phyloP scores from a whole-genome alignment of 2,329 filamentous ascomycete genomes.

The Alternaria panax region DNA sequence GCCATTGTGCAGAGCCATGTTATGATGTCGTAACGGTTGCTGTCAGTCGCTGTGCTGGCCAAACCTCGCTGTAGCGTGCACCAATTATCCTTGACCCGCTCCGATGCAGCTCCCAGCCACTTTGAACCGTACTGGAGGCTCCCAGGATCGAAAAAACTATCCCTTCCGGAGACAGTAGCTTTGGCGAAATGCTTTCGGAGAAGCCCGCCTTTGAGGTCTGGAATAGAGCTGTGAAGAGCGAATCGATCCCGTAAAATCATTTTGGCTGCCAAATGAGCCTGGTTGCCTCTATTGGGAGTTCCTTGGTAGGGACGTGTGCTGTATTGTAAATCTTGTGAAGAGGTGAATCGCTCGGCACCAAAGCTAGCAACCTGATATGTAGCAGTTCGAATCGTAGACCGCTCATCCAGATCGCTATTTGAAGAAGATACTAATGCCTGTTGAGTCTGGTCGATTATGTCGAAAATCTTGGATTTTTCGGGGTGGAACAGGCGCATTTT shows the following conservation, averaged over 20 bases:
- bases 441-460: conserved; percentile 1
- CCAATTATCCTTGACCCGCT: conserved; percentile 24
- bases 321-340: conserved; percentile 33
- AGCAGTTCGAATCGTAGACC: conserved; percentile 41
- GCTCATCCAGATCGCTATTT: conserved; percentile 27
- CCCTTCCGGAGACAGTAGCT: conserved; percentile 9
- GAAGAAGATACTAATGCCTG: conserved; percentile 5
- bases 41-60: neutral
- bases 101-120: conserved; percentile 27
- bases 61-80: conserved; percentile 33
- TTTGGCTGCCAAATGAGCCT: conserved; percentile 20
- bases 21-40: conserved; percentile 27
- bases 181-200: conserved; percentile 15
- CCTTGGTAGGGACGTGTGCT: conserved; percentile 15
- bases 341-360: conserved; percentile 41
- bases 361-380: conserved; percentile 39
- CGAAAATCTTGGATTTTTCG: neutral
- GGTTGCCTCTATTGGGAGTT: conserved; percentile 15
- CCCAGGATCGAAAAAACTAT: neutral
- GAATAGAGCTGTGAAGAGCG: conserved; percentile 17
- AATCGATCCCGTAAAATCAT: conserved; percentile 26
- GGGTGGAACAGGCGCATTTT: conserved; percentile 27
- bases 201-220: conserved; percentile 6
- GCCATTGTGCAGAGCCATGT: conserved; percentile 39
- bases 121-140: conserved; percentile 29